These are phyloP conservation scores for Crassisporium funariophilum DNA, from an alignment of 768 basidiomycete species.

Conservation along the genomic window DNA sequence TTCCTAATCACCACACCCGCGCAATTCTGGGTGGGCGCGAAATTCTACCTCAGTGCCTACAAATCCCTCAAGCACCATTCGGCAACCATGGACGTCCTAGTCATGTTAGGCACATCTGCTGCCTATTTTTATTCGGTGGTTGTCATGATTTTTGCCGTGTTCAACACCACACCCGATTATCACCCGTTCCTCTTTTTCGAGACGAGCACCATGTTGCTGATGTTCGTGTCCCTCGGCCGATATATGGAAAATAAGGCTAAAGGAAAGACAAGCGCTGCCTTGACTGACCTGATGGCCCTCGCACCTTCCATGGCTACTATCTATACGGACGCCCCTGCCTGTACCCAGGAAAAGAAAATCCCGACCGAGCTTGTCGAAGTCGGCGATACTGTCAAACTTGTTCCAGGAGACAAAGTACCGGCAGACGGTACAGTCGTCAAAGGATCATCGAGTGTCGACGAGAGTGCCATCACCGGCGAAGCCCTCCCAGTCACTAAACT, in stretches of 20 bases:
- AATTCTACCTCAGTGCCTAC: slow-evolving; percentile 89
- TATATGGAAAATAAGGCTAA: slow-evolving; percentile 97
- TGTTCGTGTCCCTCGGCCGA: slow-evolving; percentile 93
- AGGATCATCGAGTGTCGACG: slow-evolving; percentile 89
- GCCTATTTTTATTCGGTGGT: slow-evolving; percentile 90
- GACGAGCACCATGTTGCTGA: slow-evolving; percentile 98
- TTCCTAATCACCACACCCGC: slow-evolving; percentile 84
- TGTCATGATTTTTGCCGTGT: slow-evolving; percentile 63
- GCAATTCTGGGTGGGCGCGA: slow-evolving; percentile 88
- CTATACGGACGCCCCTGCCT: slow-evolving; percentile 82
- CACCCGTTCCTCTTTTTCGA: slow-evolving; percentile 95
- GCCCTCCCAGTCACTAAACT: slow-evolving; percentile 87
- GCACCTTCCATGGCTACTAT: slow-evolving; percentile 95
- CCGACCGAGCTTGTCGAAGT: slow-evolving; percentile 94
- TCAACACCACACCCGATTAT: slow-evolving; percentile 65
- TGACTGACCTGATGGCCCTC: slow-evolving; percentile 95
- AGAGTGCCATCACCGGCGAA: slow-evolving; percentile 96
- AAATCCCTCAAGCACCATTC: slow-evolving; percentile 87
- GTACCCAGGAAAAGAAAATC: slow-evolving; percentile 86
- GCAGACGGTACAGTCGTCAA: slow-evolving; percentile 90
- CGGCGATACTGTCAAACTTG: slow-evolving; percentile 89
- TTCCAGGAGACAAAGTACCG: slow-evolving; percentile 95
- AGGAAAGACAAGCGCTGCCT: slow-evolving; percentile 93
- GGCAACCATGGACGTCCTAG: slow-evolving; percentile 97
- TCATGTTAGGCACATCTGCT: slow-evolving; percentile 93